Evolutionary conservation across 2,329 filamentous ascomycete species (phyloP).

Genomic region (Taxawa tesnikishii): DNA sequence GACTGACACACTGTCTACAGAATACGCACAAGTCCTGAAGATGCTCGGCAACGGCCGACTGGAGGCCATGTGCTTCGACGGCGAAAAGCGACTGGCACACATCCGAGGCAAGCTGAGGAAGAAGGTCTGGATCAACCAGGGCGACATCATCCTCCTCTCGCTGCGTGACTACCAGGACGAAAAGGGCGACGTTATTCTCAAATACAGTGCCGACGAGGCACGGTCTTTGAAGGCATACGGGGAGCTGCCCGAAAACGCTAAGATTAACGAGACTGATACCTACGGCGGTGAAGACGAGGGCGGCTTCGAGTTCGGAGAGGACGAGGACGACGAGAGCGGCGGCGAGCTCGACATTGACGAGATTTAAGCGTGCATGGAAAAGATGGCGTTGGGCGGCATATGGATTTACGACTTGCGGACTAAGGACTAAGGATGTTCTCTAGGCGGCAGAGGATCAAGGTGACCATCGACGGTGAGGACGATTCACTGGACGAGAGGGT

Average conservation of each 20-base stretch:
- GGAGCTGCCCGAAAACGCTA: conserved; percentile 90
- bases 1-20: conserved; percentile 24
- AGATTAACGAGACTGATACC: conserved; percentile 99
- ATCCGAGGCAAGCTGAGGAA: conserved; percentile 95
- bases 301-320: conserved; percentile 98
- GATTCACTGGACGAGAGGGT: no score
- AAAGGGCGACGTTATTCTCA: conserved; percentile 87
- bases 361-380: conserved; percentile 44
- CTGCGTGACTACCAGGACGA: conserved; percentile 89
- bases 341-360: conserved; percentile 93
- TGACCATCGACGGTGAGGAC: no score
- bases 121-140: conserved; percentile 99
- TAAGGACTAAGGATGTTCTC: conserved; percentile 1
- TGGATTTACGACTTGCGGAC: conserved; percentile 1
- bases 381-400: neutral
- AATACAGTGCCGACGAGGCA: conserved; percentile 92
- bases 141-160: conserved; percentile 80
- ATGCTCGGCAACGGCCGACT: conserved; percentile 94
- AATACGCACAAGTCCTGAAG: conserved; percentile 81
- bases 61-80: conserved; percentile 91
- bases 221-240: conserved; percentile 92
- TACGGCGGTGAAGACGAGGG: conserved; percentile 85
- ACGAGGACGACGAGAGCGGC: conserved; percentile 47
- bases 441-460: conserved; percentile 2
- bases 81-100: conserved; percentile 71